Percentiles rank a stretch among this genome's conserved stretches.
These are phyloP conservation scores for Arthrobotrys pseudoclavata DNA, from an alignment of 2,329 filamentous ascomycete species.

Conservation along the genomic window DNA sequence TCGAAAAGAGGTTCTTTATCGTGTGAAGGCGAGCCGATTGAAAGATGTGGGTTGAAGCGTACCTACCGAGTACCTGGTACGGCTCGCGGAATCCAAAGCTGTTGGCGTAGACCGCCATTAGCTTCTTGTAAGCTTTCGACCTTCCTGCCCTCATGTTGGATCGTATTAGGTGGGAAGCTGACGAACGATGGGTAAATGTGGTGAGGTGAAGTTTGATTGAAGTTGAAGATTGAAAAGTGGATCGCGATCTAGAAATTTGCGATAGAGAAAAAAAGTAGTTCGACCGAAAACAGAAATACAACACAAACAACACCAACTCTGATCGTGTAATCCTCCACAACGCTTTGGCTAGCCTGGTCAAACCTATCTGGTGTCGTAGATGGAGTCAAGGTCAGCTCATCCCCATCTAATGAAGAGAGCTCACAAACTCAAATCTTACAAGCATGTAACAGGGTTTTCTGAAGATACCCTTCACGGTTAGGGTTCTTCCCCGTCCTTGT, in stretches of 20 bases:
- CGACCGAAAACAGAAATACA: slow-evolving; percentile 45
- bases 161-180: not conserved
- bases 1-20: not conserved
- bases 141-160: slow-evolving; percentile 76
- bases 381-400: not conserved
- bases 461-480: not conserved
- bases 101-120: slow-evolving; percentile 91
- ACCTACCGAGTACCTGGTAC: slow-evolving; percentile 84
- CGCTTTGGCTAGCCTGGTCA: not conserved
- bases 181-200: not conserved
- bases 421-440: not conserved
- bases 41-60: slow-evolving; percentile 43
- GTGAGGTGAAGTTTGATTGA: not conserved
- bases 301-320: slow-evolving; percentile 29
- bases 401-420: not conserved
- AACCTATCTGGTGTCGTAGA: not conserved
- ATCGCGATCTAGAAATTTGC: slow-evolving; percentile 42
- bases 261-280: slow-evolving; percentile 20
- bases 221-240: slow-evolving; percentile 18
- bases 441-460: not conserved
- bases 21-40: not conserved
- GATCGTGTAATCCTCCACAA: not conserved
- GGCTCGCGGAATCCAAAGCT: slow-evolving; percentile 92
- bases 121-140: slow-evolving; percentile 83
- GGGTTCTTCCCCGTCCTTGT: slow-evolving; percentile 1